Base-by-base conservation (phyloP, 768 basidiomycete species). In the Podaxis pistillaris region DNA sequence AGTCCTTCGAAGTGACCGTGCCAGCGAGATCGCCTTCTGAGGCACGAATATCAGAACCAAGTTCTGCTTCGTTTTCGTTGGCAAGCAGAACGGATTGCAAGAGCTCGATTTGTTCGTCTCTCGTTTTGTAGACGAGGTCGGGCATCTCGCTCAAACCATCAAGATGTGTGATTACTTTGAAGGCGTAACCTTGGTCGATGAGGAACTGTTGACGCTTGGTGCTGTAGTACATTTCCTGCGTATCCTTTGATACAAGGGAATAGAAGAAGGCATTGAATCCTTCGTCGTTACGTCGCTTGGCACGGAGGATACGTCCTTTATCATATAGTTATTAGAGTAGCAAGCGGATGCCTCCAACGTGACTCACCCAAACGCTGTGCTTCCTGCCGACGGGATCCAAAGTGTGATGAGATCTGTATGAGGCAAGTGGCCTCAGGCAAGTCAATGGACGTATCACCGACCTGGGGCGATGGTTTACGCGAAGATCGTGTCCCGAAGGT, bases 261-360 rank as follows among this genome's bases (percentile, higher is more conserved):
- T 99, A 99, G 78, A 99, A 99, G 79, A 98, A 99, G 24, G 97
- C 97, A 66, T 99, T 99, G 79, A 99, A 99, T 1, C 97, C 97
- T 76, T 98, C 97, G 70, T 99, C 97, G 71, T 99, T 99, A 66
- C 97, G 84, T 63, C 97, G 86, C 75, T 99, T 99, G 8, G 97
- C 97, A 51, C 97, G 90, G 50, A 99, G 78, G 69, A 99, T 99
- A 51, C 97, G 94, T 13, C 95, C 95, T 93, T 64, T 26, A 52
- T 56, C 5, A 8, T 62, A 64, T 68, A 38, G 58, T 56, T 41
- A 51, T 50, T 46, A 47, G 62, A 51, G 57, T 22, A 30, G n/a
- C 65, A 47, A 58, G 63, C 26, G 24, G 40, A 68, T 47, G 26
- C 41, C 40, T 15, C 13, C 8, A 58, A 37, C 49, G 26, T 22